A percentile compares a stretch with the other conserved stretches of the same genome.
These are phyloP conservation scores for Aspergillus fijiensis DNA, from an alignment of 2,329 filamentous ascomycete species.

Conservation along the genomic window DNA sequence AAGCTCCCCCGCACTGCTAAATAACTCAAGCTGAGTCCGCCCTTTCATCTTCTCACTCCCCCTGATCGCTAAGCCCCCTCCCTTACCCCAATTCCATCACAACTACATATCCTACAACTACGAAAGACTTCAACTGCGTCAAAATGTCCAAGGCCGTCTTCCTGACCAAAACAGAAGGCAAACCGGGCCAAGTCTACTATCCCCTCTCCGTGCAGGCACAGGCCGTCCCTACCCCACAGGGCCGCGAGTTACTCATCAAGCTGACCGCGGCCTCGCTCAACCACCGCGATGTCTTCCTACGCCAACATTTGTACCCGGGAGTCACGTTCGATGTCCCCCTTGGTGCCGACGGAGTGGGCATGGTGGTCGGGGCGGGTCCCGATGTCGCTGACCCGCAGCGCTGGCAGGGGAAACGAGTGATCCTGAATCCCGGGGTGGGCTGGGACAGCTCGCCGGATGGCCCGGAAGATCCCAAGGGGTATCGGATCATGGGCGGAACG, in stretches of 20 bases:
- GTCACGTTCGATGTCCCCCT: constrained; percentile 77
- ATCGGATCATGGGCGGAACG: constrained; percentile 55
- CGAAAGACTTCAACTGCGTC: background rate
- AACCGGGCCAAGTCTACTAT: constrained; percentile 67
- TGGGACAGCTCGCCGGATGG: constrained; percentile 72
- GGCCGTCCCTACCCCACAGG: constrained; percentile 62
- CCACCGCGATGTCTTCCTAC: constrained; percentile 92
- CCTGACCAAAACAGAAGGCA: constrained; percentile 59
- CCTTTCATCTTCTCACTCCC: background rate
- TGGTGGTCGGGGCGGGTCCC: constrained; percentile 65
- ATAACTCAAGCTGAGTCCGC: background rate
- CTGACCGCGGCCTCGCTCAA: constrained; percentile 82
- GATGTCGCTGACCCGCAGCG: constrained; percentile 49
- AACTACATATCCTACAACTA: background rate
- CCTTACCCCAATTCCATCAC: too few relatives aligned
- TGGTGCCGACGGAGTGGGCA: constrained; percentile 77
- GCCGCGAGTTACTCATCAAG: constrained; percentile 70
- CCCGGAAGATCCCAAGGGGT: constrained; percentile 62
- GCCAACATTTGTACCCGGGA: constrained; percentile 85
- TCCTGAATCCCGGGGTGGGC: constrained; percentile 74
- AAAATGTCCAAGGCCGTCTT: constrained; percentile 48
- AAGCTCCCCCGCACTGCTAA: background rate
- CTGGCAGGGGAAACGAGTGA: constrained; percentile 67
- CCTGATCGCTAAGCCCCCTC: background rate
- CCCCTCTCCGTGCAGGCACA: constrained; percentile 56